Conservation (phyloP, 768 basidiomycete species). For the Gymnopilus dilepis region DNA sequence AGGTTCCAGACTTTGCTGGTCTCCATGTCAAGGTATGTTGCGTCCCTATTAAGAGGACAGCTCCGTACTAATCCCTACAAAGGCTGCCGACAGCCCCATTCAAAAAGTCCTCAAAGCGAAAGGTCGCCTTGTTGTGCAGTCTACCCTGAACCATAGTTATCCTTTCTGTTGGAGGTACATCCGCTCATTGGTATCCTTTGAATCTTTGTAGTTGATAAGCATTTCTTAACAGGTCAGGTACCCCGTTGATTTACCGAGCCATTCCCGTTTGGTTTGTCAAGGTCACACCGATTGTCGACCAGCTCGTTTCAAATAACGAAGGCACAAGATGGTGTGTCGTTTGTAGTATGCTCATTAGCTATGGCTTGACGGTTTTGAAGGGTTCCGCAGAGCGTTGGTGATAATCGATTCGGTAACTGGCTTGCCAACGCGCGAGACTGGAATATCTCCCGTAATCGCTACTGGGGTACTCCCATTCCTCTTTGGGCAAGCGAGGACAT, state of each 20-base stretch:
- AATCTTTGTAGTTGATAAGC: not conserved
- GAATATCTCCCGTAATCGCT: conserved; percentile 98
- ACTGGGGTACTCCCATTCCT: conserved; percentile 98
- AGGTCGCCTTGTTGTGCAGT: conserved; percentile 87
- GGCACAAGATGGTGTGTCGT: conserved; percentile 79
- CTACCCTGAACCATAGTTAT: conserved; percentile 88
- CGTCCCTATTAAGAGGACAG: not conserved
- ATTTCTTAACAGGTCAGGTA: conserved; percentile 70
- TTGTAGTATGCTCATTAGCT: not conserved
- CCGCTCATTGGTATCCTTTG: not conserved
- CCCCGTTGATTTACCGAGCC: conserved; percentile 94
- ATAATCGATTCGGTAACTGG: conserved; percentile 96
- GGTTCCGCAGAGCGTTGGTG: conserved; percentile 92
- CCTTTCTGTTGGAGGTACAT: conserved; percentile 95
- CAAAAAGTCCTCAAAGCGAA: conserved; percentile 88
- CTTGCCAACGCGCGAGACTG: conserved; percentile 97
- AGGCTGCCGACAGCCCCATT: conserved; percentile 95
- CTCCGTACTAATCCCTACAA: conserved; percentile 12
- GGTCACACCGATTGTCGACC: conserved; percentile 82
- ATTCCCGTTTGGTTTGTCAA: conserved; percentile 96
- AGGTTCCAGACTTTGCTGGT: conserved; percentile 90
- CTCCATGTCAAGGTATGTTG: conserved; percentile 80
- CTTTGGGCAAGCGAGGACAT: conserved; percentile 94
- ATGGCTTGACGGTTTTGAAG: conserved; percentile 41
- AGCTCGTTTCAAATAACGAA: conserved; percentile 90